These are phyloP conservation scores for Oryza glumipatula DNA, from an alignment of 176 grass and related monocot species.

Conservation along the genomic window DNA sequence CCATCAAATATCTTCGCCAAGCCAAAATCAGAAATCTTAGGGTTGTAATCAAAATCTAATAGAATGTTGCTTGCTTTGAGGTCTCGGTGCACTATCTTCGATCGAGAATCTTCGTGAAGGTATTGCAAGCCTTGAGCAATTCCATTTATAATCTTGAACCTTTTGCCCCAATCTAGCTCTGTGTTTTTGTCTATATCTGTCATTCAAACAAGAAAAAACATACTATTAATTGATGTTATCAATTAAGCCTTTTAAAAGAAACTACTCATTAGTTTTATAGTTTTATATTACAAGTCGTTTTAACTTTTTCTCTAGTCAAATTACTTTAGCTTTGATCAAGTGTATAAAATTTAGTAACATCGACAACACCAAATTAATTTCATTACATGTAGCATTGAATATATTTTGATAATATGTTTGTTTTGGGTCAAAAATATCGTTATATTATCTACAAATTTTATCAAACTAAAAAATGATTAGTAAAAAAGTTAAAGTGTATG, in stretches of 20 bases:
- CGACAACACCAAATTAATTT: no score
- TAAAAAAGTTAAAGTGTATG: no score
- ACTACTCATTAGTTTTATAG: not conserved
- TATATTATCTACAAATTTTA: no score
- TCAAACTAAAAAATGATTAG: no score
- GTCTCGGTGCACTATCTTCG: not conserved
- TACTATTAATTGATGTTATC: no score
- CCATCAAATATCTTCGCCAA: constrained; percentile 55
- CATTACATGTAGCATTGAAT: no score
- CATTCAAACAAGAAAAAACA: not conserved
- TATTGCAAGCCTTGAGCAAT: constrained; percentile 39
- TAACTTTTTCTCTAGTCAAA: no score
- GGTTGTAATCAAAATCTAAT: constrained; percentile 40
- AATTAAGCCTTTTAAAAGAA: not conserved
- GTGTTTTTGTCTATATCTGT: constrained; percentile 12
- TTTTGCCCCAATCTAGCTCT: constrained; percentile 50
- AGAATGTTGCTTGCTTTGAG: constrained; percentile 43
- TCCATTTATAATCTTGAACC: constrained; percentile 41
- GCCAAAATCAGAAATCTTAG: constrained; percentile 76
- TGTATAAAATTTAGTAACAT: no score
- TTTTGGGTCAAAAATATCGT: no score
- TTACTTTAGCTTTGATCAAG: no score
- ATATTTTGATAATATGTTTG: no score
- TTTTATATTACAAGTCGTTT: no score
- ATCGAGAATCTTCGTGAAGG: constrained; percentile 68